A percentile compares a stretch with the other conserved stretches of the same genome.
phyloP scores from a whole-genome alignment of 148 eudicot species.

The Drosera capensis region DNA sequence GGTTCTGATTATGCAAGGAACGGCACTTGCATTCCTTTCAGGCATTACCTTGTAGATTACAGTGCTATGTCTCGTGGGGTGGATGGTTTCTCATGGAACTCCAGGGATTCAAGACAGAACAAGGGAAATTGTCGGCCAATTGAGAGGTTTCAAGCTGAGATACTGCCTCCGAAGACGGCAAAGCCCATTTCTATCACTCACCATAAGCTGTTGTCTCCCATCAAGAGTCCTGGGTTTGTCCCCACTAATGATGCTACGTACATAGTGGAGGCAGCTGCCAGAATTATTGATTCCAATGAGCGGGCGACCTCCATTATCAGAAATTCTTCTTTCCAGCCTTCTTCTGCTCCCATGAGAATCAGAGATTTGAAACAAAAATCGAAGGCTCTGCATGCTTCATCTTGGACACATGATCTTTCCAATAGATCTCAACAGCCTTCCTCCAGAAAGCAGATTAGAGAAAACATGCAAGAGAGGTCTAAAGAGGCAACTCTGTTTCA shows the following conservation, averaged over 20 bases:
- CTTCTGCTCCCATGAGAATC: conserved; percentile 58
- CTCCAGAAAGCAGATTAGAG: conserved; percentile 20
- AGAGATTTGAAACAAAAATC: conserved; percentile 53
- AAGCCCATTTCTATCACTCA: conserved; percentile 67
- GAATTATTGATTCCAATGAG: conserved; percentile 60
- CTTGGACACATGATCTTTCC: conserved; percentile 25
- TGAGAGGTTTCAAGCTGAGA: conserved; percentile 82
- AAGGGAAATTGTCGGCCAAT: conserved; percentile 41
- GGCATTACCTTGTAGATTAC: conserved; percentile 30
- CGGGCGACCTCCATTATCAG: conserved; percentile 26
- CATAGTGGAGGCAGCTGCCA: conserved; percentile 76
- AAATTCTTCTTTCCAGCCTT: conserved; percentile 32
- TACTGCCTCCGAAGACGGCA: conserved; percentile 75
- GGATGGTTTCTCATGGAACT: conserved; percentile 35
- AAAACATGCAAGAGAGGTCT: conserved; percentile 27
- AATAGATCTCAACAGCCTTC: conserved; percentile 26
- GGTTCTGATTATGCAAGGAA: conserved; percentile 30
- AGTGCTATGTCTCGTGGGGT: conserved; percentile 25
- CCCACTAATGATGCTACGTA: conserved; percentile 63
- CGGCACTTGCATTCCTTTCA: conserved; percentile 20
- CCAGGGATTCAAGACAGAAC: conserved; percentile 27
- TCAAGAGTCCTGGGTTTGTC: conserved; percentile 74
- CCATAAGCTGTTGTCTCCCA: conserved; percentile 74
- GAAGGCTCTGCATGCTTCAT: conserved; percentile 39
- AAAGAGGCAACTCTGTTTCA: conserved; percentile 20